Base-by-base conservation (phyloP, 352 stramenopile genomes). In the Aphanomyces stellatus region DNA sequence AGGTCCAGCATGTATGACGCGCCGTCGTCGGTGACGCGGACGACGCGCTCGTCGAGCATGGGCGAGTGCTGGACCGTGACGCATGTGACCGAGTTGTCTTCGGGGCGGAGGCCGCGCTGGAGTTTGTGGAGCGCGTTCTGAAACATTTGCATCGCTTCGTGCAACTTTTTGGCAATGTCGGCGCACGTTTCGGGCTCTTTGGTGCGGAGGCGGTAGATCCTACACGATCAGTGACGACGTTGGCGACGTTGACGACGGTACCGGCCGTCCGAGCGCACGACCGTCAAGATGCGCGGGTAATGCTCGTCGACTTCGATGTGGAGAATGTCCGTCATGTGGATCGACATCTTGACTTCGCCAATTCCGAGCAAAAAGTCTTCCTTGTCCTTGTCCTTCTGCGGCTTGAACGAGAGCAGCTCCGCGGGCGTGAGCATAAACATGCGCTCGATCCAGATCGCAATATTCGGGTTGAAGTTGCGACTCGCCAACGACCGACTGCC, bases 381-480 rank as follows among this genome's bases (percentile, higher is more conserved):
- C 34, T 67, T 67, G 67, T 76, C 72, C 66, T 79, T 71, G 72
- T 57, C 17, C 42, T 57, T 56, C 49, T 67, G 60, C 7, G 60
- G 60, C 63, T 91, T 91, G 60, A 91, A 91, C 53, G 78, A 88
- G 34, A 91, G 56, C 72, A 91, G 81, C 72, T 91, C 82, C 0
- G 81, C 80, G 3, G 79, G 82, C 31, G 82, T 91, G 22, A 91
- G 73, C 79, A 91, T 87, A 64, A 89, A 88, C 43, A 85, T 77
- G 22, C 82, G 76, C 71, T 87, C 84, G 56, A 89, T 91, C 82
- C 82, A 91, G 53, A 91, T 71, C 57, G 82, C 82, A 42, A 91
- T 79, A 61, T 89, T 89, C 40, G 77, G 79, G 46, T 76, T 88
- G 75, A 91, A 87, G 24, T 77, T 78, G n/a, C 82, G 78, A 70